phyloP scores from a whole-genome alignment of 345 rosid species.

The Hypericum perforatum region DNA sequence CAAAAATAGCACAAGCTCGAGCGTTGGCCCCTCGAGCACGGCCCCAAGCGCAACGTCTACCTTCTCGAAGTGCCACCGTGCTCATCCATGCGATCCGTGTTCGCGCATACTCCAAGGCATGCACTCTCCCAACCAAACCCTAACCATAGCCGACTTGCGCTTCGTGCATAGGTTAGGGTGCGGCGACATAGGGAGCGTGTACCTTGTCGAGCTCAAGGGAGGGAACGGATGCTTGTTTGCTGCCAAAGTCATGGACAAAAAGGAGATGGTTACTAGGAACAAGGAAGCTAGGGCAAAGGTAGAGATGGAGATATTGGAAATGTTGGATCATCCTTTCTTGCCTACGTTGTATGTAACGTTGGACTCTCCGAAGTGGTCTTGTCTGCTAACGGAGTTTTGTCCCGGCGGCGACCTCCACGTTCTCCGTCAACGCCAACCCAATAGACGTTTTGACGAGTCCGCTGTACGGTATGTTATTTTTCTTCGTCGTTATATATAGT shows the following conservation, averaged over 20 bases:
- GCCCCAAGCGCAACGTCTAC: conserved; percentile 17
- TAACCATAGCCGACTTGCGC: conserved; percentile 45
- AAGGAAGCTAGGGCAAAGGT: conserved; percentile 57
- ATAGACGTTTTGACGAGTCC: conserved; percentile 51
- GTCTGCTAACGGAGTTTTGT: conserved; percentile 71
- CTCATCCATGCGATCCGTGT: conserved; percentile 41
- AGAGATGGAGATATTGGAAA: conserved; percentile 60
- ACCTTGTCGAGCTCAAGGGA: conserved; percentile 56
- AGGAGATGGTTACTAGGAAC: conserved; percentile 50
- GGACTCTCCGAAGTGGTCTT: conserved; percentile 62
- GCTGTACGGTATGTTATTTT: conserved; percentile 49
- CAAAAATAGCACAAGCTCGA: conserved; percentile 32
- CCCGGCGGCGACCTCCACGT: conserved; percentile 85
- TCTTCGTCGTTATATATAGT: neutral
- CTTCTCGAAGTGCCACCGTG: conserved; percentile 24
- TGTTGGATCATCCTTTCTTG: conserved; percentile 75
- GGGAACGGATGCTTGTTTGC: conserved; percentile 51
- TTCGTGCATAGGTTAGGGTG: conserved; percentile 67
- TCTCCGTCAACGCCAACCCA: conserved; percentile 57
- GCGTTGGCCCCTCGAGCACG: conserved; percentile 24
- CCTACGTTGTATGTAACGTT: conserved; percentile 65
- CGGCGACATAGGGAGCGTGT: conserved; percentile 86
- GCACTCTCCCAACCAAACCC: conserved; percentile 14
- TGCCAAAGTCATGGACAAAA: conserved; percentile 78
- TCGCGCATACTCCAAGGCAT: conserved; percentile 42